Conservation (phyloP, 1,284 basidiomycete genomes). For the Tremellales sp. region DNA sequence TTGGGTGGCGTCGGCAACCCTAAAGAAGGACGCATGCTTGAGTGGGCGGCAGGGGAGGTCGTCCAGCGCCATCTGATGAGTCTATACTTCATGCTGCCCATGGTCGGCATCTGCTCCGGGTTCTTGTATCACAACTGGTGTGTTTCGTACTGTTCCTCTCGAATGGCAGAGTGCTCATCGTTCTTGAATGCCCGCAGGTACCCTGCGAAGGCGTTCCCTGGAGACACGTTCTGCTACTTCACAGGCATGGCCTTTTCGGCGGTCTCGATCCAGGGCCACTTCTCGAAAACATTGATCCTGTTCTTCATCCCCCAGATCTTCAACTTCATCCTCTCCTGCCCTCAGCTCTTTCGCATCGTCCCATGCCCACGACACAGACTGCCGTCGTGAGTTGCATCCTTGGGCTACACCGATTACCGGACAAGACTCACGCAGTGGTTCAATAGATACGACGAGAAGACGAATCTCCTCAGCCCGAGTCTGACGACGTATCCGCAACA, state of each 20-base stretch:
- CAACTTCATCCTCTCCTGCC: constrained; percentile 92
- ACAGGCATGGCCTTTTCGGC: constrained; percentile 97
- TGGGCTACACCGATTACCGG: not conserved
- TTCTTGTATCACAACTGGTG: constrained; percentile 94
- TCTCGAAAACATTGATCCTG: constrained; percentile 90
- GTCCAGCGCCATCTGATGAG: constrained; percentile 91
- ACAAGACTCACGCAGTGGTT: not conserved
- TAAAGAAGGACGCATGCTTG: constrained; percentile 35
- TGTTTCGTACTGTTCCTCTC: constrained; percentile 33
- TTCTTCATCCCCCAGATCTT: constrained; percentile 98
- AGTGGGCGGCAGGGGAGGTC: constrained; percentile 59
- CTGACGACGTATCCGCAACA: constrained; percentile 59
- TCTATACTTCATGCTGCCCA: constrained; percentile 91
- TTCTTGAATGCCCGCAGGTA: constrained; percentile 61
- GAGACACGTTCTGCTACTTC: constrained; percentile 97
- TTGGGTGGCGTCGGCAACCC: constrained; percentile 67
- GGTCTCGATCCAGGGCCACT: constrained; percentile 93
- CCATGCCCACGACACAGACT: constrained; percentile 91
- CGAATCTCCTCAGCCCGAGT: constrained; percentile 71
- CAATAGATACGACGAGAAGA: constrained; percentile 64
- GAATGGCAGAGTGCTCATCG: not conserved
- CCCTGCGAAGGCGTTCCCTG: constrained; percentile 88
- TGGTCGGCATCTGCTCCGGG: constrained; percentile 82
- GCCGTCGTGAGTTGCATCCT: constrained; percentile 61
- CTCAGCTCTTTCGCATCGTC: constrained; percentile 90